Evolutionary conservation across 2,329 filamentous ascomycete species (phyloP), one percentile per base, ranked within the genome.

Genomic region (Penicillium sp.): DNA sequence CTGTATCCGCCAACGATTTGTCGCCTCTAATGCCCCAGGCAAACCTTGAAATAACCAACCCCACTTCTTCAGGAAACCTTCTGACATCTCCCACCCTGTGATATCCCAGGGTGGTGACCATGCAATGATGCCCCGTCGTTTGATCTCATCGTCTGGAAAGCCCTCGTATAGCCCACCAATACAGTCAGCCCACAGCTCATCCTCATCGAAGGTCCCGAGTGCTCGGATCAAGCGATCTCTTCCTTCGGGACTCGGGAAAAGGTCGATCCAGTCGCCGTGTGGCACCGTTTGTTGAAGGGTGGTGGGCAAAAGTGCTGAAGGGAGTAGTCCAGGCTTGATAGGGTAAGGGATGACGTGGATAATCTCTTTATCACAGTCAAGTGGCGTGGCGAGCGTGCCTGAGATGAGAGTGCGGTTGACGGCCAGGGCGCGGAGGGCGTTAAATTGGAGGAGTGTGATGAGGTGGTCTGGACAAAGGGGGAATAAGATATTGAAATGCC

Each of bases 81-180:
- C 70, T 13, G 75, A 74, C 63, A 78, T 68, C 65, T 78, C 76
- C 75, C 74, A 78, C 2, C 75, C 75, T 1, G 60, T 58, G 24
- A 74, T 66, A 35, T 75, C 68, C 75, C 74, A 78, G 6, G 75
- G 75, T 31, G 73, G 72, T 31, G 66, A 72, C 78, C 79, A 81
- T 9, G 73, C 77, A 56, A 80, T 69, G 3, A 80, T 65, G 26
- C 77, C 76, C 16, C 73, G 69, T 31, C 68, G 65, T 63, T 74
- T 69, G 37, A 79, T 57, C 62, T 79, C 77, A 35, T 75, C 70
- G 49, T 76, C 75, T 1, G 76, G 76, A 57, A 76, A 79, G 7
- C 77, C 76, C 59, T 80, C 76, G 60, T 69, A 80, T 21, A 80
- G 60, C 1, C 76, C 77, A 2, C 77, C 77, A 52, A 77, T 69